Conservation (phyloP, 1,284 basidiomycete species). For the Athelia psychrophila region DNA sequence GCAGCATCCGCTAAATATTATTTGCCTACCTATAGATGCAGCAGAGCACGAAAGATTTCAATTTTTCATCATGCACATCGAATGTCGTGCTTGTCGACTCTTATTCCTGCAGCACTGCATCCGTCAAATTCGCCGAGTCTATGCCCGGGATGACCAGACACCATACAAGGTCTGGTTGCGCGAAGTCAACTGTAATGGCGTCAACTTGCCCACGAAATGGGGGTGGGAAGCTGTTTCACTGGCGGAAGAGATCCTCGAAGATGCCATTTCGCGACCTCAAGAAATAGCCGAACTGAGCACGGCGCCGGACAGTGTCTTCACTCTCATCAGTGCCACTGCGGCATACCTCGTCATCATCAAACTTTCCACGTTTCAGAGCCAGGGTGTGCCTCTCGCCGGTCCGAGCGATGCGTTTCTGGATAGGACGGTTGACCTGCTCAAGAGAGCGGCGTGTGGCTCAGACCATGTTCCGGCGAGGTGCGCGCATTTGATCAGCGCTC, state of each 20-base stretch:
- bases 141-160: conserved; percentile 8
- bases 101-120: conserved; percentile 30
- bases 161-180: conserved; percentile 25
- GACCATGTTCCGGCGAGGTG: conserved; percentile 40
- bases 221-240: conserved; percentile 36
- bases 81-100: conserved; percentile 35
- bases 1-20: neutral
- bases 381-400: conserved; percentile 30
- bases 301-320: conserved; percentile 39
- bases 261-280: conserved; percentile 23
- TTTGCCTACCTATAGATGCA: conserved; percentile 29
- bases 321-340: conserved; percentile 39
- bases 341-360: conserved; percentile 38
- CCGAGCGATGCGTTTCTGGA: conserved; percentile 34
- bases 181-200: conserved; percentile 27
- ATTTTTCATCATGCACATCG: conserved; percentile 33
- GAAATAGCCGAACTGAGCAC: conserved; percentile 34
- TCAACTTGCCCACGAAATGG: conserved; percentile 31
- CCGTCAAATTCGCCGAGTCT: conserved; percentile 16
- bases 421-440: conserved; percentile 29
- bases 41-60: conserved; percentile 37
- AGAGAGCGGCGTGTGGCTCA: conserved; percentile 28
- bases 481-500: conserved; percentile 33
- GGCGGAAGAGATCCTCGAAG: conserved; percentile 35
- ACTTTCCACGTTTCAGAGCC: conserved; percentile 33